phyloP scores from a whole-genome alignment of 2,329 filamentous ascomycete species.

The Claviceps sp. region DNA sequence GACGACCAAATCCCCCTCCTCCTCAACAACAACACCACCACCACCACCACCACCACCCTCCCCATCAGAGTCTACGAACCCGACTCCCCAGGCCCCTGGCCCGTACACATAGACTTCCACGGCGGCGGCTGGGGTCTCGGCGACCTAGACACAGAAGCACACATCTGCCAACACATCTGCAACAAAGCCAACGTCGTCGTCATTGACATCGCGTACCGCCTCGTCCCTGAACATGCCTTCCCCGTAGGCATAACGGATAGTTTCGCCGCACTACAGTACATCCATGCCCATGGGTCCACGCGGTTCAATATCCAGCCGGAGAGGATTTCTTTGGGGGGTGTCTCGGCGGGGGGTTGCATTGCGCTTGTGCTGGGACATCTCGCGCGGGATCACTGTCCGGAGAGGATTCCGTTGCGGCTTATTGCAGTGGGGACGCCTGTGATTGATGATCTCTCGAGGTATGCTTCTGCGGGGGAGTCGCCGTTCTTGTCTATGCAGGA shows the following conservation, averaged over 20 bases:
- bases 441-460: constrained; percentile 26
- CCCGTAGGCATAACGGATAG: constrained; percentile 35
- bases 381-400: constrained; percentile 20
- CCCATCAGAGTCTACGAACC: constrained; percentile 32
- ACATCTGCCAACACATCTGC: constrained; percentile 35
- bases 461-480: constrained; percentile 20
- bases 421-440: constrained; percentile 26
- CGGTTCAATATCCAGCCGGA: constrained; percentile 24
- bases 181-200: constrained; percentile 29
- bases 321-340: constrained; percentile 29
- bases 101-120: constrained; percentile 35
- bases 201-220: constrained; percentile 37
- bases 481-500: constrained; percentile 27
- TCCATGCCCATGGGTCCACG: constrained; percentile 19
- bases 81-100: constrained; percentile 25
- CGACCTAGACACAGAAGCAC: constrained; percentile 33
- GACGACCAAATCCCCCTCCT: constrained; percentile 20
- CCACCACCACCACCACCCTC: constrained; percentile 8
- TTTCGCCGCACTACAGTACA: constrained; percentile 29
- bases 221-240: constrained; percentile 35
- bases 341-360: constrained; percentile 30
- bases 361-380: constrained; percentile 25
- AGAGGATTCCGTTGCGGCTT: constrained; percentile 21
- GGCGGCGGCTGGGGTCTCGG: constrained; percentile 37
- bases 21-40: constrained; percentile 16